Conservation (phyloP, 306 rosid species). For the Cucurbita moschata region DNA sequence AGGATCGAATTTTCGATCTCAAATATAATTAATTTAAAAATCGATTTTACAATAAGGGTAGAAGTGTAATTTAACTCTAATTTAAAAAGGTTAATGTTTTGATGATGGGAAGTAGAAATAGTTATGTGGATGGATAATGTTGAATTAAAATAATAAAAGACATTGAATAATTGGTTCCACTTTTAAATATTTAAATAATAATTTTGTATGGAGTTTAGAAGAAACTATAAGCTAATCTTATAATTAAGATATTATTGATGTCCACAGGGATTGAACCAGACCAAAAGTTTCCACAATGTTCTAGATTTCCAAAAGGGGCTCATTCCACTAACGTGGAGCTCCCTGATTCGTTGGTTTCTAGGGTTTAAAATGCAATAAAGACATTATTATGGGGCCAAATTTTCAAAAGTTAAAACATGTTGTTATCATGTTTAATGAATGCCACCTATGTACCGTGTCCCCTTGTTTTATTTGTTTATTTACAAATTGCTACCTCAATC, state of each 20-base stretch:
- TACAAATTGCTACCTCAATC: neutral
- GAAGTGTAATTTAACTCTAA: neutral
- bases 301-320: slow-evolving; percentile 39
- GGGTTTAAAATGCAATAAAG: neutral
- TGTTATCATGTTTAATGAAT: slow-evolving; percentile 7
- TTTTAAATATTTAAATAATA: neutral
- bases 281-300: slow-evolving; percentile 23
- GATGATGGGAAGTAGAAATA: slow-evolving; percentile 17
- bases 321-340: slow-evolving; percentile 21
- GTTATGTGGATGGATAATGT: slow-evolving; percentile 12
- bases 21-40: too few relatives aligned
- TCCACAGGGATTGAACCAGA: slow-evolving; percentile 70
- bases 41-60: neutral
- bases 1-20: too few relatives aligned
- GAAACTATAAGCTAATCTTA: slow-evolving; percentile 3
- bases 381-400: neutral
- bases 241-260: slow-evolving; percentile 11
- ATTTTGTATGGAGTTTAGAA: neutral
- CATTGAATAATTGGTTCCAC: slow-evolving; percentile 44
- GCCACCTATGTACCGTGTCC: slow-evolving; percentile 4
- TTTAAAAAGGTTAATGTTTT: slow-evolving; percentile 9
- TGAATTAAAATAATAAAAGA: slow-evolving; percentile 11
- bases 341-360: slow-evolving; percentile 19
- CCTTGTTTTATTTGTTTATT: neutral
- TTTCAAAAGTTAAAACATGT: slow-evolving; percentile 5